Percentiles rank a stretch among this genome's conserved stretches.
Conservation (phyloP, 495 filamentous ascomycete species). For the Pyronema domesticum region DNA sequence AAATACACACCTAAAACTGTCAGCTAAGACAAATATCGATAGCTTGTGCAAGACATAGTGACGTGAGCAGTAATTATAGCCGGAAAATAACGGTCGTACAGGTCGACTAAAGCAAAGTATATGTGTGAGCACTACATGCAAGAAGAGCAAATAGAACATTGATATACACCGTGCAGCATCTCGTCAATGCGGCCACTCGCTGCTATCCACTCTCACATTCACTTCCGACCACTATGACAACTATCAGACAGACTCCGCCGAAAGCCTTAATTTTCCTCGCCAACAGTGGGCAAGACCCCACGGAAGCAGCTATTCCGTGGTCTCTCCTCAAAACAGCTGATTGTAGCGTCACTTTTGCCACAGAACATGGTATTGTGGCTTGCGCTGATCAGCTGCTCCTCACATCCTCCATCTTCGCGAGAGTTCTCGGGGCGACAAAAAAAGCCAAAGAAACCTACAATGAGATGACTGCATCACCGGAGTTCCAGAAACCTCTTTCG, state of each 20-base stretch:
- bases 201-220: not conserved
- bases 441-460: constrained; percentile 2
- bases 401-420: constrained; percentile 4
- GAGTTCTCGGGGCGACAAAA: constrained; percentile 1
- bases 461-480: constrained; percentile 10
- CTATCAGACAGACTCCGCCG: not conserved
- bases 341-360: constrained; percentile 12
- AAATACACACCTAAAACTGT: no score
- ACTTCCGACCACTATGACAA: not conserved
- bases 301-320: constrained; percentile 11
- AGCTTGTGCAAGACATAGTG: not conserved
- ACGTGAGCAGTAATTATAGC: not conserved
- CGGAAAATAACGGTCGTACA: not conserved
- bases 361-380: constrained; percentile 10
- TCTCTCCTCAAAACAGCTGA: constrained; percentile 8
- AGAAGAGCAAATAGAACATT: not conserved
- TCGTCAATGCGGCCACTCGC: not conserved
- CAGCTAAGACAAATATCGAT: no score
- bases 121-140: not conserved
- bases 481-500: constrained; percentile 8
- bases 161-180: not conserved
- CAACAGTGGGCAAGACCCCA: constrained; percentile 16
- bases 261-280: constrained; percentile 11
- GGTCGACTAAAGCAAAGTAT: not conserved
- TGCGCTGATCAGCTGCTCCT: constrained; percentile 11